Evolutionary conservation across 2,329 filamentous ascomycete genomes (phyloP).

Genomic region (Cryoendolithus antarcticus): DNA sequence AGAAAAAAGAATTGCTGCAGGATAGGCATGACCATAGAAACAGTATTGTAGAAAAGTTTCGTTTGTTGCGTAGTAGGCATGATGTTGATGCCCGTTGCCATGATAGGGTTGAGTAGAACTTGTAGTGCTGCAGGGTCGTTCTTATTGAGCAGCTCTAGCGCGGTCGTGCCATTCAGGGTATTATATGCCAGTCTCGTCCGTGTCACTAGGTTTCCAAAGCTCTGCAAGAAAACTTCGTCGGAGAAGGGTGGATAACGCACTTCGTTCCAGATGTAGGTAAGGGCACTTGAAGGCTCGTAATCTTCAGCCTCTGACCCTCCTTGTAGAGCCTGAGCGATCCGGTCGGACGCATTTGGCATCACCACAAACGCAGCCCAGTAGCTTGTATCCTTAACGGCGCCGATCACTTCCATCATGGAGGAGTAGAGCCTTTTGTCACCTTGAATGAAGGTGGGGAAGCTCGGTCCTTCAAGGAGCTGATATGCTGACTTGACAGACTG

Average conservation of each 20-base stretch:
- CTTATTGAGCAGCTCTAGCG: not conserved
- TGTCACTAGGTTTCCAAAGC: not conserved
- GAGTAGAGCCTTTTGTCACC: conserved; percentile 7
- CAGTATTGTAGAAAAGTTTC: conserved; percentile 33
- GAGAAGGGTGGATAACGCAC: conserved; percentile 30
- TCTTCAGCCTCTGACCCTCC: conserved; percentile 20
- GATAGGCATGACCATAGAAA: conserved; percentile 33
- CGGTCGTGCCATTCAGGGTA: not conserved
- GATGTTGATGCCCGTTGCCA: conserved; percentile 25
- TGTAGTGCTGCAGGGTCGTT: conserved; percentile 11
- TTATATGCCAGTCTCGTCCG: too few relatives aligned
- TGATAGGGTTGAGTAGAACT: conserved; percentile 28
- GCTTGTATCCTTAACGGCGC: conserved; percentile 15
- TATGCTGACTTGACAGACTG: conserved; percentile 13
- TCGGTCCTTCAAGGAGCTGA: conserved; percentile 10
- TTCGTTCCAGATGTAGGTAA: conserved; percentile 35
- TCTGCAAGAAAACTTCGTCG: conserved; percentile 21
- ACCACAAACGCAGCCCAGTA: conserved; percentile 22
- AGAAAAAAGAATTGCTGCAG: conserved; percentile 39
- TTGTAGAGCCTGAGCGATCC: conserved; percentile 25
- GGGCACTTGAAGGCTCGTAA: conserved; percentile 26
- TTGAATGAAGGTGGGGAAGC: conserved; percentile 5
- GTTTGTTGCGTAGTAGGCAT: conserved; percentile 21
- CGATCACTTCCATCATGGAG: conserved; percentile 13
- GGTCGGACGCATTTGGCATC: conserved; percentile 25